These are phyloP conservation scores for Xylaria digitata DNA, from an alignment of 2,329 filamentous ascomycete genomes.

Conservation along the genomic window DNA sequence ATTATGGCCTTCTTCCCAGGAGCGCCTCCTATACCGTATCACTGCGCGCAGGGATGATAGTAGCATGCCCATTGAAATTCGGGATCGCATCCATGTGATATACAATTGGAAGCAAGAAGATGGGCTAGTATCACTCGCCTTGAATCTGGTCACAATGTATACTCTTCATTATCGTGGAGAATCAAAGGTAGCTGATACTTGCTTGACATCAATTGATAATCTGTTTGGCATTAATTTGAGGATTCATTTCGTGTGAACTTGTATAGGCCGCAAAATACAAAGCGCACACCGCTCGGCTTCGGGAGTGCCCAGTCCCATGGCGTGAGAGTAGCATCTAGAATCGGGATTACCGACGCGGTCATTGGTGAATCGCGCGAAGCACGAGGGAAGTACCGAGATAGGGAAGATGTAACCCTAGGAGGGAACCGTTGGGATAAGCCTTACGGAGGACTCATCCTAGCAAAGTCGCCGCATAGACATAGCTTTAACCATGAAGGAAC, in stretches of 20 bases:
- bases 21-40: neutral
- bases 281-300: too few species aligned
- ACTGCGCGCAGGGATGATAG: neutral
- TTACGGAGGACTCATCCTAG: neutral
- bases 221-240: neutral
- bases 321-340: neutral
- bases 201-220: neutral
- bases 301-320: neutral
- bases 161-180: neutral
- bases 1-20: neutral
- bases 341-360: slow-evolving; percentile 5
- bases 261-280: too few species aligned
- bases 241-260: neutral
- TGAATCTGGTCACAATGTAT: neutral
- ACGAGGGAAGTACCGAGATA: slow-evolving; percentile 6
- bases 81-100: neutral
- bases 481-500: too few species aligned
- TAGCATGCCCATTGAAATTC: neutral
- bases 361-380: slow-evolving; percentile 17
- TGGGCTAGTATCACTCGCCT: neutral
- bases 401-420: neutral
- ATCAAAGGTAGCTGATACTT: neutral
- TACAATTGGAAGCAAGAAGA: neutral
- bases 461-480: neutral
- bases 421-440: neutral